These are phyloP conservation scores for Talaromyces trachyspermus DNA, from an alignment of 495 filamentous ascomycete genomes.

Conservation along the genomic window DNA sequence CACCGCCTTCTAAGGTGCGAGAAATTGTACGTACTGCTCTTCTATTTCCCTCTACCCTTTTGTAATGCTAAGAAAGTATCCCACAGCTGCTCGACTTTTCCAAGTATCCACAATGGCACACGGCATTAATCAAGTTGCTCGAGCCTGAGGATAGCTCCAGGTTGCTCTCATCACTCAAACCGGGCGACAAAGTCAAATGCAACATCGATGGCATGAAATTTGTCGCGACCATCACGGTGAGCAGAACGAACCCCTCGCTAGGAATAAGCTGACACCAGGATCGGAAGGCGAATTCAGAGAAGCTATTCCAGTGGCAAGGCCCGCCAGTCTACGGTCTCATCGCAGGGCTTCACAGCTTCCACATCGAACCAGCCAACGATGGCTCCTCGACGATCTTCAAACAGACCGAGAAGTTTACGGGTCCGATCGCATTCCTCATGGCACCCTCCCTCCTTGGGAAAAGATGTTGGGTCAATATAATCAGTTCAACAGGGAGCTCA, in stretches of 20 bases:
- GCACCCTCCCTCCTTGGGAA: slow-evolving; percentile 17
- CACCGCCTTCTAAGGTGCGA: slow-evolving; percentile 21
- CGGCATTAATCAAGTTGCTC: slow-evolving; percentile 19
- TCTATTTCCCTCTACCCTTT: not conserved
- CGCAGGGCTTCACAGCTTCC: slow-evolving; percentile 18
- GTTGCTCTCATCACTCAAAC: slow-evolving; percentile 8
- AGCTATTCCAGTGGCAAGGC: slow-evolving; percentile 22
- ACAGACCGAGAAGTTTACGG: slow-evolving; percentile 18
- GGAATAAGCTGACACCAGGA: not conserved
- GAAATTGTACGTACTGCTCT: slow-evolving; percentile 16
- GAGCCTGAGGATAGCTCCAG: slow-evolving; percentile 13
- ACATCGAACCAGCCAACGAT: slow-evolving; percentile 18
- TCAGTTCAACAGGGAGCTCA: slow-evolving; percentile 19
- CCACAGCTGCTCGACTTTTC: slow-evolving; percentile 21
- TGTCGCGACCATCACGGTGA: slow-evolving; percentile 19
- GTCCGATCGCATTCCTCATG: slow-evolving; percentile 18
- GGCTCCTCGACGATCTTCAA: slow-evolving; percentile 22
- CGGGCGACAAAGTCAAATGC: slow-evolving; percentile 17
- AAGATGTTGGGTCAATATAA: slow-evolving; percentile 18
- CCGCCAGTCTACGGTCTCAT: slow-evolving; percentile 21
- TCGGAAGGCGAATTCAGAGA: slow-evolving; percentile 18
- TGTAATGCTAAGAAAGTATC: not conserved
- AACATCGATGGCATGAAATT: slow-evolving; percentile 23
- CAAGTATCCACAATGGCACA: slow-evolving; percentile 21
- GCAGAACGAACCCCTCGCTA: not conserved